A percentile compares a stretch with the other conserved stretches of the same genome.
phyloP scores from a whole-genome alignment of 345 rosid species.

The Linum tenue region DNA sequence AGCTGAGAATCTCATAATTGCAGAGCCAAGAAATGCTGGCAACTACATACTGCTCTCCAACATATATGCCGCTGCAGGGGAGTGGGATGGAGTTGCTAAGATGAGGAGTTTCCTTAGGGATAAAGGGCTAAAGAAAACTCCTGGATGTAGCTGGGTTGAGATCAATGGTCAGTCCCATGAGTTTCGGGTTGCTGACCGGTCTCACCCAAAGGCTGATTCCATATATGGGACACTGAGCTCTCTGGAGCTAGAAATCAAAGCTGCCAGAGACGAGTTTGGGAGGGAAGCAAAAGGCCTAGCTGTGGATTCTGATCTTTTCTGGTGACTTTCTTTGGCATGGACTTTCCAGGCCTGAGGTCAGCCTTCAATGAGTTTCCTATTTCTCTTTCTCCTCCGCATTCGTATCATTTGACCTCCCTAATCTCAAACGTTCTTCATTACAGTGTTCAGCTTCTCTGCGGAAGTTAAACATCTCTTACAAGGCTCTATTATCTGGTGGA shows the following conservation, averaged over 20 bases:
- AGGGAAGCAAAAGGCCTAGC: neutral
- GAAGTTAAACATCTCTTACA: no score
- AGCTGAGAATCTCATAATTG: constrained; percentile 31
- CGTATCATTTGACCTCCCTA: no score
- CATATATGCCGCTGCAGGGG: constrained; percentile 48
- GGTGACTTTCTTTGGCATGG: neutral
- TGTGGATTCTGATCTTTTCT: constrained; percentile 3
- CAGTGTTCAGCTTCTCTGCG: no score
- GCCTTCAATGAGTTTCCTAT: no score
- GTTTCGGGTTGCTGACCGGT: constrained; percentile 36
- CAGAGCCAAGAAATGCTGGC: constrained; percentile 46
- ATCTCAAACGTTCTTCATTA: no score
- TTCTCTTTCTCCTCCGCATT: no score
- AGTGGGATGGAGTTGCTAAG: constrained; percentile 44
- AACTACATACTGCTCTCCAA: constrained; percentile 42
- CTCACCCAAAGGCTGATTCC: constrained; percentile 32
- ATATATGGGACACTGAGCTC: constrained; percentile 22
- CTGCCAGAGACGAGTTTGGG: neutral
- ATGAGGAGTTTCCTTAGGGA: constrained; percentile 38
- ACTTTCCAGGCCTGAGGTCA: no score
- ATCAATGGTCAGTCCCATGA: constrained; percentile 29
- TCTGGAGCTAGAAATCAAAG: constrained; percentile 30
- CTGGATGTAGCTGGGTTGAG: constrained; percentile 51
- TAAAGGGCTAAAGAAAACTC: constrained; percentile 36
- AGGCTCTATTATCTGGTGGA: no score